A percentile compares a stretch with the other conserved stretches of the same genome.
phyloP scores from a whole-genome alignment of 2,329 filamentous ascomycete species.

The Chaetothyriales sp. region DNA sequence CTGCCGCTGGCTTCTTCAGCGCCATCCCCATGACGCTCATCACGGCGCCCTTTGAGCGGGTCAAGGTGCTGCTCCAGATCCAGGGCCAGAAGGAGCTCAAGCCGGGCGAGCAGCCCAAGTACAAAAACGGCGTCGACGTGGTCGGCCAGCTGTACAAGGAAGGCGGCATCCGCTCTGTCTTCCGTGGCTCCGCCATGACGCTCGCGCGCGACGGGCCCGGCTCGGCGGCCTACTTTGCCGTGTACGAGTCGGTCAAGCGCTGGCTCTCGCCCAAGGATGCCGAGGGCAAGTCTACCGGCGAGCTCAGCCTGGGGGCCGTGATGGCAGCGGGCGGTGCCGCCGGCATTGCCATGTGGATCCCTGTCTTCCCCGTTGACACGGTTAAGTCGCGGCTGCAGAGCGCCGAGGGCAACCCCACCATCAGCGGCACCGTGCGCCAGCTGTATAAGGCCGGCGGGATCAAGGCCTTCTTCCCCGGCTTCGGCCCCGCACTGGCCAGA shows the following conservation, averaged over 20 bases:
- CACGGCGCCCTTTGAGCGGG: slow-evolving; percentile 96
- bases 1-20: slow-evolving; percentile 89
- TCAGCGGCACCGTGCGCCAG: slow-evolving; percentile 64
- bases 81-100: slow-evolving; percentile 78
- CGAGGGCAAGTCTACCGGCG: slow-evolving; percentile 56
- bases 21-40: slow-evolving; percentile 95
- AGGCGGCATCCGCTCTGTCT: slow-evolving; percentile 80
- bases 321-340: slow-evolving; percentile 78
- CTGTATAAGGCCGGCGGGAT: slow-evolving; percentile 73
- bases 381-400: slow-evolving; percentile 91
- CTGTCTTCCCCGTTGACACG: slow-evolving; percentile 94
- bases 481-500: slow-evolving; percentile 80
- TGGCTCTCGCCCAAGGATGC: slow-evolving; percentile 70
- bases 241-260: slow-evolving; percentile 93
- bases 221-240: slow-evolving; percentile 87
- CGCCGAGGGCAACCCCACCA: slow-evolving; percentile 68
- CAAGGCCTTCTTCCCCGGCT: slow-evolving; percentile 93
- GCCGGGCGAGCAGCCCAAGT: slow-evolving; percentile 84
- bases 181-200: slow-evolving; percentile 80
- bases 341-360: slow-evolving; percentile 97
- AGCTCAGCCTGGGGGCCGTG: slow-evolving; percentile 69
- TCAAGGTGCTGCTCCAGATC: slow-evolving; percentile 96
- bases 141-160: slow-evolving; percentile 86
- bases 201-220: slow-evolving; percentile 88
- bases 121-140: slow-evolving; percentile 75